Base-by-base conservation (phyloP, 331 rosid genomes). In the Spiraea crenata region DNA sequence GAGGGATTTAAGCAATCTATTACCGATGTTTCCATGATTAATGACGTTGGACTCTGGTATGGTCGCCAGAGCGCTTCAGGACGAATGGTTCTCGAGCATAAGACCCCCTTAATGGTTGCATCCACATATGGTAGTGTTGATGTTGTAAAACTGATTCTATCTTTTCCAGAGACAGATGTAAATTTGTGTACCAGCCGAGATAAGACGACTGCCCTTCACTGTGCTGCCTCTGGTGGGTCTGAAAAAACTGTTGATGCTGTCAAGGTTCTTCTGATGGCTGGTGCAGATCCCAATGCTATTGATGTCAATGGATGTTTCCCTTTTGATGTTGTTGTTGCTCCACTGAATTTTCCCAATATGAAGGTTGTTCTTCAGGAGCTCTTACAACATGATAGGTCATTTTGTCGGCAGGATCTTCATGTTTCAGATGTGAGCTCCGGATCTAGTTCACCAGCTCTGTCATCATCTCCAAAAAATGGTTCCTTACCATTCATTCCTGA, bases 91-190 rank as follows among this genome's bases (percentile, higher is more conserved):
- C 51, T 55, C 35, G 58, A 68, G 64, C 48, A 2, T 7, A 70
- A 72, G 46, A 77, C 81, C n/a, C 77, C 81, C 7, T 65, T 77
- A 65, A 77, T 71, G 81, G 68, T 77, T 2, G 81, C 81, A 37
- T 54, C 81, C 19, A 46, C 34, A 20, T 70, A 77, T 71, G 81
- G 73, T 8, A 56, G 77, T n/a, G 44, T 71, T 10, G 81, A 77
- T 49, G 67, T 77, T 57, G 42, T 77, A 39, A 71, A 77, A n/a
- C 61, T 70, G 38, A 77, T 77, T 46, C 68, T 77, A 10, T 71
- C 81, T 12, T 45, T 42, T 9, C 39, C 77, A 0, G 16, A 71
- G 45, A 60, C n/a, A 2, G 72, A 77, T 64, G 50, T 71, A 44
- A 77, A 64, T 49, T 41, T 59, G 8, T 62, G 39, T 20, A 20